Base-by-base conservation (phyloP, 129 eudicot genomes). In the Gnaphalium uliginosum region DNA sequence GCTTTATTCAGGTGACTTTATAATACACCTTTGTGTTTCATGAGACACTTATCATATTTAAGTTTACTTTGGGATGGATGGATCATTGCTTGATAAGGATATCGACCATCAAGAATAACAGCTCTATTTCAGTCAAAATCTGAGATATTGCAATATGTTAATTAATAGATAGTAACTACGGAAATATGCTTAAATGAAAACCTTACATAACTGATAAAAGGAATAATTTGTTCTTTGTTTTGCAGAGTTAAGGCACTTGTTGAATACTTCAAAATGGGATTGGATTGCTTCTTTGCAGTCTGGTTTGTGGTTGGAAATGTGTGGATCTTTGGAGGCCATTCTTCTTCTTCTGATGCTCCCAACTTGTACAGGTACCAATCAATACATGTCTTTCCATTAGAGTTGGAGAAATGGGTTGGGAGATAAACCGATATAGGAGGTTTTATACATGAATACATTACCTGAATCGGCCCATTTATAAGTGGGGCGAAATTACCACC, bases 301-400 rank as follows among this genome's bases (percentile, higher is more conserved):
- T 93, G 98, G 98, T 93, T 93, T 65, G 97, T 93, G 75, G 98
- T 93, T 73, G 98, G 98, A 76, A 93, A 90, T 79, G 97, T 93
- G 13, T 93, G 98, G 98, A 87, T 93, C 73, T 93, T 93, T 79
- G 98, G 97, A 66, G 98, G 97, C 17, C 97, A 90, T 83, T 82
- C 98, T 73, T 88, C 97, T 25, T 83, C 96, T 8, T 32, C 82
- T 58, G 96, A 86, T 51, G 98, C 98, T 80, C 98, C 98, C 21
- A 88, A 90, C 79, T 75, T 93, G 89, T 93, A 93, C 86, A 90
- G 96, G 98, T 93, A 79, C 69, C 74, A 51, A 41, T 51, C 18
- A 33, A 5, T 72, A 29, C 53, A 69, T 51, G 46, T 53, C 51
- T 50, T 66, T 23, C 46, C 46, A 8, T 39, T 62, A 27, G 10